Evolutionary conservation across 768 basidiomycete genomes (phyloP), one percentile per base, ranked within the genome.

Genomic region (Trametes meyenii): DNA sequence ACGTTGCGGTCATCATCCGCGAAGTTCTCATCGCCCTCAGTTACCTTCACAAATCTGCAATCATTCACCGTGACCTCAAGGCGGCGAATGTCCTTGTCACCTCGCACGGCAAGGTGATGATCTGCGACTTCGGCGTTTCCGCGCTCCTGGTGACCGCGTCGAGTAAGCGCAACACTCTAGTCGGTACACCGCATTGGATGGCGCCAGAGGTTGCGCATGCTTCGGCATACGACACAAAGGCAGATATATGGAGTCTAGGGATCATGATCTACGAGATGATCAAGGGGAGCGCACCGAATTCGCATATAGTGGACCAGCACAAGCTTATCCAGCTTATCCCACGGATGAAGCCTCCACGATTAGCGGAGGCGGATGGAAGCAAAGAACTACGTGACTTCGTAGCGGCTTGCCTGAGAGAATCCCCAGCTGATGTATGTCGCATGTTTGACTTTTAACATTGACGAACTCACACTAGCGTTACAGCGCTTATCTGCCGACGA

Each of bases 111-210:
- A 93, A 94, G 69, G 92, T 98, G 69, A 88, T 97, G 79, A 89
- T 99, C 26, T 96, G 94, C 72, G 97, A 99, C 76, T 99, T 99
- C 73, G 97, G 97, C 29, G 97, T 99, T 49, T 97, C 96, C 4
- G 97, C 96, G 2, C 84, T 97, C 39, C 83, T 98, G 55, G 84
- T 86, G 24, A 92, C 87, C 16, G 81, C 86, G 2, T 86, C 88
- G 12, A 94, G 93, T 73, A 98, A 98, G 74, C 86, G 97, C 23
- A 94, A 96, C 54, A 99, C 97, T 0, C 85, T 98, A 70, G 94
- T 96, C 63, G 97, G 97, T 1, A 98, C 97, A 1, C 96, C 96
- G 0, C 94, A 97, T 72, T 98, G 96, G 96, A 99, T 99, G 97
- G 97, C 97, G 0, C 97, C 97, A 0, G 97, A 99, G 74, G 94